Evolutionary conservation across 2,329 filamentous ascomycete species (phyloP).

Genomic region (Penicillium aurantiogriseum): DNA sequence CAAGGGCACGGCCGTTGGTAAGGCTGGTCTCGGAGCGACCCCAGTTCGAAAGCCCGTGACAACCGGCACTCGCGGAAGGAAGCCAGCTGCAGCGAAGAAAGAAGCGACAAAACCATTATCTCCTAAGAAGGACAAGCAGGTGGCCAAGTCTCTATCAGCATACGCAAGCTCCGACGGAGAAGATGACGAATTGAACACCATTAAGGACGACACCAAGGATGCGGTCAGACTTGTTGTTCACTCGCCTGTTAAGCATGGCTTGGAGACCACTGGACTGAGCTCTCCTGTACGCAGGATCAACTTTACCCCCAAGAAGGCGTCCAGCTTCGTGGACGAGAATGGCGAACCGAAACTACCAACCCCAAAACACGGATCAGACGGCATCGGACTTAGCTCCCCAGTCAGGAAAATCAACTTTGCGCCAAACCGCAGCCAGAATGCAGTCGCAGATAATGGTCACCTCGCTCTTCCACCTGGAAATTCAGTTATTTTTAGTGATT

Average conservation of each 20-base stretch:
- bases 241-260: slow-evolving; percentile 34
- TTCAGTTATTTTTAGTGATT: slow-evolving; percentile 33
- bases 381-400: slow-evolving; percentile 31
- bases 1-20: slow-evolving; percentile 23
- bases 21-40: slow-evolving; percentile 44
- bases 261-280: slow-evolving; percentile 31
- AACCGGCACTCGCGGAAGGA: slow-evolving; percentile 30
- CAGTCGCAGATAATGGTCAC: slow-evolving; percentile 21
- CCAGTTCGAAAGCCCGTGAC: slow-evolving; percentile 45
- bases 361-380: slow-evolving; percentile 24
- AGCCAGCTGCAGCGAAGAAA: slow-evolving; percentile 35
- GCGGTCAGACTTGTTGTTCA: slow-evolving; percentile 32
- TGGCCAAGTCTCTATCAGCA: slow-evolving; percentile 41
- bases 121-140: slow-evolving; percentile 50
- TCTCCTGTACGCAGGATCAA: slow-evolving; percentile 37
- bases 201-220: slow-evolving; percentile 32
- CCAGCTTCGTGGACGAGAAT: slow-evolving; percentile 33
- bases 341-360: slow-evolving; percentile 30
- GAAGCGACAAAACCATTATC: slow-evolving; percentile 41
- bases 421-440: slow-evolving; percentile 17
- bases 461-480: slow-evolving; percentile 28
- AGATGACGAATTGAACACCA: slow-evolving; percentile 44
- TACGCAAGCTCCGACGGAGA: slow-evolving; percentile 41
- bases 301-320: slow-evolving; percentile 28
- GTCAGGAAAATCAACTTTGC: slow-evolving; percentile 42